Evolutionary conservation across 2,329 filamentous ascomycete genomes (phyloP).

Genomic region (Rhynchosporium secalis): DNA sequence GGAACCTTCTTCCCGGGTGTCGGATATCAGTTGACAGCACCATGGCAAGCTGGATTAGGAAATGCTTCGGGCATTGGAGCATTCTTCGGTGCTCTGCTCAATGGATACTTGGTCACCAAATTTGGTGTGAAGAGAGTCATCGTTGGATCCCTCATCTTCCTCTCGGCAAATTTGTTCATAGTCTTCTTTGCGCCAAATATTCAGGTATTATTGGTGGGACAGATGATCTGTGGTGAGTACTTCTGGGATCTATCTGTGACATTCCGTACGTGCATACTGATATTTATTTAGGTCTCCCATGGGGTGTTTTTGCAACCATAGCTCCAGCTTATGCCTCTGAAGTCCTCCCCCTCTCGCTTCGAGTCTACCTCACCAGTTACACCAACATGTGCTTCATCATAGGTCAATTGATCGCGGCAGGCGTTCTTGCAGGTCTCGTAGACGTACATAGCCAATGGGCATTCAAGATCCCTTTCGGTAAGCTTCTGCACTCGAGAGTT

Average conservation of each 20-base stretch:
- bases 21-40: conserved; percentile 23
- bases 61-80: conserved; percentile 29
- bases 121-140: conserved; percentile 48
- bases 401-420: conserved; percentile 50
- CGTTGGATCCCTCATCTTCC: conserved; percentile 31
- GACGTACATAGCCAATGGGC: conserved; percentile 29
- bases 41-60: conserved; percentile 31
- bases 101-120: conserved; percentile 45
- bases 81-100: conserved; percentile 43
- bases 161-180: conserved; percentile 49
- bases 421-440: conserved; percentile 47
- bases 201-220: conserved; percentile 46
- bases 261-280: neutral
- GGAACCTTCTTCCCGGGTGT: conserved; percentile 23
- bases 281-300: conserved; percentile 39
- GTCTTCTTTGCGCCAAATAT: conserved; percentile 52
- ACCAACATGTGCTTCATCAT: conserved; percentile 54
- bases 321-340: conserved; percentile 43
- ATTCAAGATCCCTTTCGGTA: conserved; percentile 50
- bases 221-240: conserved; percentile 46
- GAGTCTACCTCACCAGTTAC: conserved; percentile 53
- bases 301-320: conserved; percentile 52
- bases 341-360: conserved; percentile 51
- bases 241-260: neutral
- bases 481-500: neutral